Evolutionary conservation across 169 alveolate genomes (phyloP), one percentile per base, ranked within the genome.

Genomic region (Neospora caninum): DNA sequence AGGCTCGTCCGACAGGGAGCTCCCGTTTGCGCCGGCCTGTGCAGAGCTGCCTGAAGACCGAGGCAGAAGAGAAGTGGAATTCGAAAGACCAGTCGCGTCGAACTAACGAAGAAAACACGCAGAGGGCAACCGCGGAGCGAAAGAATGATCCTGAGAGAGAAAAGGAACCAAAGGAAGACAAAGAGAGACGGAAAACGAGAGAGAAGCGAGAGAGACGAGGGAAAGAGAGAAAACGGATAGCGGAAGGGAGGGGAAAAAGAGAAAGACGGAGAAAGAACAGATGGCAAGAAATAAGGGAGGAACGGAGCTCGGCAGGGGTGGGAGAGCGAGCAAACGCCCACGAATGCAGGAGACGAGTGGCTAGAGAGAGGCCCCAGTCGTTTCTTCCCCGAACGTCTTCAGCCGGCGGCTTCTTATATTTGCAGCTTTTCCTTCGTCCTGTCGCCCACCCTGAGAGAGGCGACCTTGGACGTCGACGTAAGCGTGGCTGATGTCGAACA

Each of bases 401-500:
- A 13, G 22, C 58, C 22, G 4, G 22, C 58, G 22, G 22, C 58
- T 49, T 49, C 58, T 49, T 13, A 13, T 7, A 49, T 13, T 22
- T 73, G 43, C 42, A 22, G 20, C n/a, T 73, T 43, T 73, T 73
- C 84, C 16, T 73, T n/a, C 7, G 7, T 7, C 84, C 22, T n/a
- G 43, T 22, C 39, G 16, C 84, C n/a, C n/a, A 73, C 84, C 38
- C 42, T 73, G 84, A 73, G 84, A 73, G 43, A 20, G 38, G 84
- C 45, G 43, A 16, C 89, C 89, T 13, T 36, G 89, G 34, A 82
- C 89, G 39, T 38, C 89, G 36, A 82, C 89, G 89, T 13, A 82
- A 7, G 89, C 89, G 67, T 82, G 89, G 29, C 43, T 82, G 38
- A 42, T 31, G 18, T 82, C 89, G 67, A 82, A 82, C 4, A 82